A percentile compares a stretch with the other conserved stretches of the same genome.
These are phyloP conservation scores for Daedaleopsis sinensis DNA, from an alignment of 768 basidiomycete genomes.

Conservation along the genomic window DNA sequence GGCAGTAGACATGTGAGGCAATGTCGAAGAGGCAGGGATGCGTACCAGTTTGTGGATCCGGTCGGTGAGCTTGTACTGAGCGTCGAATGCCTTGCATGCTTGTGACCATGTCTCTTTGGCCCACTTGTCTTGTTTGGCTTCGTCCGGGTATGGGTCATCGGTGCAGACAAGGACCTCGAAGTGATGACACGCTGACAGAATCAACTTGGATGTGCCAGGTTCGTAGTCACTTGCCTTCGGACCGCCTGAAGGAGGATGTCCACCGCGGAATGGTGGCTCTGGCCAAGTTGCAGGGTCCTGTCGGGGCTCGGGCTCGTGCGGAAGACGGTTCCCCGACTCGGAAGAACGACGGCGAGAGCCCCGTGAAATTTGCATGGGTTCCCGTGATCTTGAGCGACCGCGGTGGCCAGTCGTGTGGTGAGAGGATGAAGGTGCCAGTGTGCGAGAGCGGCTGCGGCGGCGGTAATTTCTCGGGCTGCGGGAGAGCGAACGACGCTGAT, in stretches of 20 bases:
- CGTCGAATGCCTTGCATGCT: neutral
- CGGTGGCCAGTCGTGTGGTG: no score
- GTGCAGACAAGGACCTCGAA: neutral
- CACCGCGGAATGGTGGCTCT: slow-evolving; percentile 9
- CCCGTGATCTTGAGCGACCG: no score
- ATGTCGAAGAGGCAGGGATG: no score
- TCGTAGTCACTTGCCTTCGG: slow-evolving; percentile 11
- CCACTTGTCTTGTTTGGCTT: neutral
- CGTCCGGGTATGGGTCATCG: neutral
- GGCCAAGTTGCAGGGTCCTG: neutral
- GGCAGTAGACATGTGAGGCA: no score
- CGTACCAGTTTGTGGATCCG: neutral
- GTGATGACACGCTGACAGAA: slow-evolving; percentile 4
- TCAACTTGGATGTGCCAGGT: neutral
- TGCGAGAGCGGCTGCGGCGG: no score
- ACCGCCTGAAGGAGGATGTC: neutral
- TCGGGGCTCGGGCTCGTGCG: no score
- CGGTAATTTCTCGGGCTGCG: no score
- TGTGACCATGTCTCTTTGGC: neutral
- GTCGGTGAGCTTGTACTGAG: neutral
- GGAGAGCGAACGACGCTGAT: no score
- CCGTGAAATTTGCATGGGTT: no score
- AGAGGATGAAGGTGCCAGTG: no score
- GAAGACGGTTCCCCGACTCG: no score
- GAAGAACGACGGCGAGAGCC: no score